Conservation (phyloP, 768 basidiomycete species). For the Hericium coralloides region DNA sequence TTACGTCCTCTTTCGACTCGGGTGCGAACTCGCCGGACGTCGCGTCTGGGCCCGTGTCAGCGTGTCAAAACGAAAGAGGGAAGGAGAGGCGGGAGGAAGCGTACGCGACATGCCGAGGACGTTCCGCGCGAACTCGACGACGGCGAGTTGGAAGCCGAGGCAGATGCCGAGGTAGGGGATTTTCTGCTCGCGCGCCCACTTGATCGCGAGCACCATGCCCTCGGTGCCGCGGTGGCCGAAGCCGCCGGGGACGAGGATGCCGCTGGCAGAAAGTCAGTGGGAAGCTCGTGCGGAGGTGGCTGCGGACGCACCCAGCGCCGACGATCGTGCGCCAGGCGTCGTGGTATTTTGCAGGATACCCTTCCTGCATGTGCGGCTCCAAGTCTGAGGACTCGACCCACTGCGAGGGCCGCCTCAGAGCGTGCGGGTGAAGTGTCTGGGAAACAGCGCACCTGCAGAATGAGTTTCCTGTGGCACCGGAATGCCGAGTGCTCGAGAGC, state of each 20-base stretch:
- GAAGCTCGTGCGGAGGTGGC: neutral
- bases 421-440: neutral
- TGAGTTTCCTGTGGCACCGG: conserved; percentile 78
- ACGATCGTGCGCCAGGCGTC: conserved; percentile 94
- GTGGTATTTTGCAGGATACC: conserved; percentile 81
- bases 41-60: conserved; percentile 43
- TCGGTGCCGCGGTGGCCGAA: conserved; percentile 92
- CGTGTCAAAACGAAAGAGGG: neutral
- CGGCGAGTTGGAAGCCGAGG: conserved; percentile 95
- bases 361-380: conserved; percentile 71
- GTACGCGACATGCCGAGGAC: conserved; percentile 63
- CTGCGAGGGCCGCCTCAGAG: conserved; percentile 28
- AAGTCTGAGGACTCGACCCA: conserved; percentile 97
- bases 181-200: conserved; percentile 92
- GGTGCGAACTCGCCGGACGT: conserved; percentile 77
- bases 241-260: conserved; percentile 95
- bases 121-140: conserved; percentile 89
- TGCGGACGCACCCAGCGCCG: conserved; percentile 60
- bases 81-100: conserved; percentile 11
- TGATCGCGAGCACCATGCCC: conserved; percentile 97
- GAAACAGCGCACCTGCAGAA: conserved; percentile 52
- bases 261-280: conserved; percentile 36
- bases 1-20: conserved; percentile 54
- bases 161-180: conserved; percentile 95
- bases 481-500: conserved; percentile 95